These are phyloP conservation scores for Acacia crassicarpa DNA, from an alignment of 306 rosid species.

Conservation along the genomic window DNA sequence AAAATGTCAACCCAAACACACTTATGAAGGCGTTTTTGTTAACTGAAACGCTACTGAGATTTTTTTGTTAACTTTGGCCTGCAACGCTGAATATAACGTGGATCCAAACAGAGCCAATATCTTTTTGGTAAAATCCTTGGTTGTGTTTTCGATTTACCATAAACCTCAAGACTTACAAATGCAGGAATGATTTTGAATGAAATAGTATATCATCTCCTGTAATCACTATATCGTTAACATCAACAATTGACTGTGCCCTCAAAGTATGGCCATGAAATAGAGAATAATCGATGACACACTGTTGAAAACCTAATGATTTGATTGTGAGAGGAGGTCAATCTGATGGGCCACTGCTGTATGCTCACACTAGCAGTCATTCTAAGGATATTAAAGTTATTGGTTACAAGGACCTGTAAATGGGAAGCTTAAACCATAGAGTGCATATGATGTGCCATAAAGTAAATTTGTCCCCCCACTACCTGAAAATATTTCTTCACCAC, in stretches of 20 bases:
- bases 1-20: too few species aligned
- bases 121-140: not conserved
- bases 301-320: too few species aligned
- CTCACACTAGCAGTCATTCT: not conserved
- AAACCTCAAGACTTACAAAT: not conserved
- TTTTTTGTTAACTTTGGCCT: too few species aligned
- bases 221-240: too few species aligned
- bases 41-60: too few species aligned
- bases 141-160: not conserved
- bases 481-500: not conserved
- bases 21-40: too few species aligned
- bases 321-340: not conserved
- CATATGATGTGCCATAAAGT: not conserved
- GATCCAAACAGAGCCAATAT: too few species aligned
- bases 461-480: not conserved
- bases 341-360: not conserved
- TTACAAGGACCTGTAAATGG: not conserved
- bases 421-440: not conserved
- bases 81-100: too few species aligned
- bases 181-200: not conserved
- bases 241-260: too few species aligned
- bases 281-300: too few species aligned
- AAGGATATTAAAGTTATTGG: not conserved
- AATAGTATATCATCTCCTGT: too few species aligned
- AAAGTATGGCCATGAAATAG: too few species aligned